Percentiles rank a stretch among this genome's conserved stretches.
These are phyloP conservation scores for Exophiala calicioides DNA, from an alignment of 2,329 filamentous ascomycete species.

Conservation along the genomic window DNA sequence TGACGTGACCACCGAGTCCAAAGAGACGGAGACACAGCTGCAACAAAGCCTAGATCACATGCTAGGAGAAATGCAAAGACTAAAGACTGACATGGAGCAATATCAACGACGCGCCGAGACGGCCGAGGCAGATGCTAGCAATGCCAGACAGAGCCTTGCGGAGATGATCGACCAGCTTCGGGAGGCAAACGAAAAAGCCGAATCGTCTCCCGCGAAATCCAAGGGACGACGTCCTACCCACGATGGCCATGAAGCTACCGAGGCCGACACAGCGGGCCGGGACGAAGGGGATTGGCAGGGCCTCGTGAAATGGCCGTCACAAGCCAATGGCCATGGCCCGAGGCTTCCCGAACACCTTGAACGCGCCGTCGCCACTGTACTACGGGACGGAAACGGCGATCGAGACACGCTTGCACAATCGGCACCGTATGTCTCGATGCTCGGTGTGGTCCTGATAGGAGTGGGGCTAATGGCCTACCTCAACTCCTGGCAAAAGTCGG, in stretches of 20 bases:
- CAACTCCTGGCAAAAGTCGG: constrained; percentile 72
- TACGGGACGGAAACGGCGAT: constrained; percentile 44
- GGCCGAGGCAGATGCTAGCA: constrained; percentile 75
- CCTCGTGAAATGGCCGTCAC: constrained; percentile 22
- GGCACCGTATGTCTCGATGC: constrained; percentile 76
- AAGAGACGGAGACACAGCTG: constrained; percentile 49
- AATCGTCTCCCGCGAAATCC: constrained; percentile 3
- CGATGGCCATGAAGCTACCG: neutral
- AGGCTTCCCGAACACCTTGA: constrained; percentile 37
- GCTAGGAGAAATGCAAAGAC: constrained; percentile 75
- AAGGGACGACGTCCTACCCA: neutral
- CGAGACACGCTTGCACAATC: constrained; percentile 52
- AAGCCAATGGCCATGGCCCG: constrained; percentile 49
- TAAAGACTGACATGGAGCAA: constrained; percentile 75
- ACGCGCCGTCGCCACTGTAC: constrained; percentile 41
- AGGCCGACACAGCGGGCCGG: neutral
- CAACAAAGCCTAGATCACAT: constrained; percentile 75
- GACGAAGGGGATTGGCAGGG: constrained; percentile 1
- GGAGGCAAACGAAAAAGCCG: constrained; percentile 50
- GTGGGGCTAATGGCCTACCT: constrained; percentile 85
- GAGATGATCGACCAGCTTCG: constrained; percentile 87
- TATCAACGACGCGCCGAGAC: constrained; percentile 77
- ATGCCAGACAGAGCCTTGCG: constrained; percentile 71
- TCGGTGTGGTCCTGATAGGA: constrained; percentile 77
- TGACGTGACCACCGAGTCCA: constrained; percentile 40